Evolutionary conservation across 192 early-diverging fungal species (phyloP).

Genomic region (Coemansia sp.): DNA sequence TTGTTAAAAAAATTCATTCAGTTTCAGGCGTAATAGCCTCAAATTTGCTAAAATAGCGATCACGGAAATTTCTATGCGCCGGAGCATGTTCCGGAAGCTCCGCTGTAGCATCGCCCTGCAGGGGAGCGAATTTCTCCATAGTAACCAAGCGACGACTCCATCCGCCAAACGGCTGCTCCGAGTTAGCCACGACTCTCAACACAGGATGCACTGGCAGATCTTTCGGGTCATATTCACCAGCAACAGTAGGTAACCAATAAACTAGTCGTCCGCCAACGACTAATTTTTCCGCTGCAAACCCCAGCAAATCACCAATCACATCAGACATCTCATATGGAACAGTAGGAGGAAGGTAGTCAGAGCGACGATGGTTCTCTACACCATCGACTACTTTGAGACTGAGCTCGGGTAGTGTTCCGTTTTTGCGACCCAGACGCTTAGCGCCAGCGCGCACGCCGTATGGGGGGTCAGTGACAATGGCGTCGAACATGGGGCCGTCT

Average conservation of each 20-base stretch:
- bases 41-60: conserved; percentile 46
- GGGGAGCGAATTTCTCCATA: conserved; percentile 81
- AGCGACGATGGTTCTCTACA: conserved; percentile 46
- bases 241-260: conserved; percentile 95
- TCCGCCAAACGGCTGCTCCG: conserved; percentile 92
- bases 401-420: conserved; percentile 27
- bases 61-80: conserved; percentile 51
- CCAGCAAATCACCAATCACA: conserved; percentile 80
- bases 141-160: conserved; percentile 93
- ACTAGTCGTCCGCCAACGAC: conserved; percentile 84
- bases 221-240: conserved; percentile 75
- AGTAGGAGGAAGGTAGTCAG: conserved; percentile 85
- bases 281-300: conserved; percentile 80
- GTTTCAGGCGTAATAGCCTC: conserved; percentile 11
- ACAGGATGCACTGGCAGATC: conserved; percentile 86
- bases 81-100: conserved; percentile 20
- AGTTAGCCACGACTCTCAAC: conserved; percentile 75
- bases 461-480: conserved; percentile 93
- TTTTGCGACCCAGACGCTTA: conserved; percentile 79
- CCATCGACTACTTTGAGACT: conserved; percentile 46
- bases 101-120: not conserved
- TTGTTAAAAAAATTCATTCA: no score
- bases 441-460: conserved; percentile 98
- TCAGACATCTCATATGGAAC: conserved; percentile 95
- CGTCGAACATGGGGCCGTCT: conserved; percentile 69